A percentile compares a stretch with the other conserved stretches of the same genome.
Evolutionary conservation across 2,329 filamentous ascomycete species (phyloP).

Genomic region (Hymenotorrendiella dingleyae): DNA sequence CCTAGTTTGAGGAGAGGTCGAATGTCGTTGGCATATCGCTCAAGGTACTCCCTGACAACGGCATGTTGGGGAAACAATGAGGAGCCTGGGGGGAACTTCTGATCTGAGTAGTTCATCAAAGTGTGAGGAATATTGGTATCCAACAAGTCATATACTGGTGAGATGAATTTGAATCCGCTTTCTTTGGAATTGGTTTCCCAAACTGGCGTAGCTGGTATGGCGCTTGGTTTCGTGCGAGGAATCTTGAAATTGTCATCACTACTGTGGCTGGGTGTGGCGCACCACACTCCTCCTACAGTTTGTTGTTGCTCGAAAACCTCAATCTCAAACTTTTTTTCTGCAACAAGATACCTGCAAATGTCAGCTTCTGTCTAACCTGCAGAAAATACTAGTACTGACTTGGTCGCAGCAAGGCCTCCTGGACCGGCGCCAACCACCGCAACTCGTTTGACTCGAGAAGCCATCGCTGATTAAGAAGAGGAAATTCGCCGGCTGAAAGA

Average conservation of each 20-base stretch:
- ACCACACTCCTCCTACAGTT: neutral
- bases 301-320: neutral
- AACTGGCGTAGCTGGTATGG: neutral
- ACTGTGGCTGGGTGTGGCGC: neutral
- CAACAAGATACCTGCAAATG: neutral
- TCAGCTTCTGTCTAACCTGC: too few relatives aligned
- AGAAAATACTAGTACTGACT: neutral
- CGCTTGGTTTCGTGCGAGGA: neutral
- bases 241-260: neutral
- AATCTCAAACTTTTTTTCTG: neutral
- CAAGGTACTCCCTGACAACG: neutral
- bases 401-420: neutral
- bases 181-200: neutral
- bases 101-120: slow-evolving; percentile 1
- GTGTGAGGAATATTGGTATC: neutral
- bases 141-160: neutral
- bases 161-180: neutral
- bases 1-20: neutral
- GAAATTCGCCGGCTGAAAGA: too few relatives aligned
- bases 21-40: neutral
- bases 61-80: neutral
- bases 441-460: too few relatives aligned
- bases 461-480: too few relatives aligned
- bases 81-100: neutral
- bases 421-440: neutral